Evolutionary conservation across 1,139 yeast species (phyloP).

Genomic region (Taphrina wiesneri): DNA sequence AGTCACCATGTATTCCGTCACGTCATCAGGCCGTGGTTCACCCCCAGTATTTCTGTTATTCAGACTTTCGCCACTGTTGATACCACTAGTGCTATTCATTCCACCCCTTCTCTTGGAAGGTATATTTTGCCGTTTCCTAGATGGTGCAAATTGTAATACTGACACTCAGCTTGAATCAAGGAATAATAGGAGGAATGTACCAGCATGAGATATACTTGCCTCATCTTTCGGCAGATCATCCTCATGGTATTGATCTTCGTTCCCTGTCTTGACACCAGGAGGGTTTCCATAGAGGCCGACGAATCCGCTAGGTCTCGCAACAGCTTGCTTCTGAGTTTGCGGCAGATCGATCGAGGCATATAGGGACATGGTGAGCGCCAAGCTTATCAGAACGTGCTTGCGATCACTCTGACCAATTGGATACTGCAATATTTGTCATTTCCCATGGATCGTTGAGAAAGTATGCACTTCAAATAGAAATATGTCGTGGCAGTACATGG

Average conservation of each 20-base stretch:
- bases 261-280: not conserved
- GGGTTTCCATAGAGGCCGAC: conserved; percentile 15
- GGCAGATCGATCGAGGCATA: conserved; percentile 3
- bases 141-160: conserved; percentile 20
- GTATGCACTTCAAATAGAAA: too few relatives aligned
- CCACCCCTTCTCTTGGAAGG: not conserved
- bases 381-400: too few relatives aligned
- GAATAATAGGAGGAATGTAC: not conserved
- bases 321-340: not conserved
- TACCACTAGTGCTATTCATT: not conserved
- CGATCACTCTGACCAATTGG: too few relatives aligned
- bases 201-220: conserved; percentile 3
- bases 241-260: not conserved
- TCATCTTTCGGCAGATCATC: not conserved
- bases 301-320: not conserved
- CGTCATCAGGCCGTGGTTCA: too few relatives aligned
- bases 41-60: not conserved
- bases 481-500: too few relatives aligned
- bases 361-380: conserved; percentile 40
- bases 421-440: too few relatives aligned
- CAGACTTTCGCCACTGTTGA: not conserved
- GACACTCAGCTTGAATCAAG: conserved; percentile 2
- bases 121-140: not conserved
- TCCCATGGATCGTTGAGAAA: too few relatives aligned
- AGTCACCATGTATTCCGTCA: too few relatives aligned